phyloP scores from a whole-genome alignment of 495 filamentous ascomycete genomes.

The Daldinia bambusicola region DNA sequence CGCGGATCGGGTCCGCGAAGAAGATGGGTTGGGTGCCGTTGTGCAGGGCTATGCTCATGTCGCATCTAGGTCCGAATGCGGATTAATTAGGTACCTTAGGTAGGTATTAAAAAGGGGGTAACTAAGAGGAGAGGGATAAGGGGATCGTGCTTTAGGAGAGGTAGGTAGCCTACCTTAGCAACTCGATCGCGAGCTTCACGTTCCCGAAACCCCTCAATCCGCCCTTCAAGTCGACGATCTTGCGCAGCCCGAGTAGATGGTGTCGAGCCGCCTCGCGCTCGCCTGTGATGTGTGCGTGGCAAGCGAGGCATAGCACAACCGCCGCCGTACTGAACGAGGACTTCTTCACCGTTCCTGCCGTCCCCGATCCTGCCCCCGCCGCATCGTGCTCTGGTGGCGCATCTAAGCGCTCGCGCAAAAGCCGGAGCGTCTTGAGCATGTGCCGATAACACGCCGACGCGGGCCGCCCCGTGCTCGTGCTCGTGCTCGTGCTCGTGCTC shows the following conservation, averaged over 20 bases:
- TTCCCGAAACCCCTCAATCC: conserved; percentile 46
- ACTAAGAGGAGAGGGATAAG: not conserved
- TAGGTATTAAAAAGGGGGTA: not conserved
- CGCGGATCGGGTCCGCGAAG: conserved; percentile 40
- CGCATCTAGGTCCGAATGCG: too few relatives aligned
- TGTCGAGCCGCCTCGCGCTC: conserved; percentile 47
- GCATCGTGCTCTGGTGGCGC: not conserved
- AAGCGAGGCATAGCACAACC: conserved; percentile 47
- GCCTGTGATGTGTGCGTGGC: conserved; percentile 46
- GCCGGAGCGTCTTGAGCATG: conserved; percentile 45
- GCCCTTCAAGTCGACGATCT: conserved; percentile 52
- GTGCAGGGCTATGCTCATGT: conserved; percentile 49
- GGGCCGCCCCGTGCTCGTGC: not conserved
- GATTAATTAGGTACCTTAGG: too few relatives aligned
- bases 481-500: not conserved
- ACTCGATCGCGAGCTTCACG: conserved; percentile 46
- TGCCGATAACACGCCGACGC: conserved; percentile 33
- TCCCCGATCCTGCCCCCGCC: conserved; percentile 10
- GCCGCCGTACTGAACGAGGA: conserved; percentile 48
- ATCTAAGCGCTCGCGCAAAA: conserved; percentile 52
- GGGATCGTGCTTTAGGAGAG: too few relatives aligned
- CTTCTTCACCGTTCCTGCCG: conserved; percentile 25
- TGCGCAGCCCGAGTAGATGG: conserved; percentile 53
- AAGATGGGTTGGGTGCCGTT: conserved; percentile 47
- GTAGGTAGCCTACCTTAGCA: conserved; percentile 39